Conservation (phyloP, 345 rosid genomes). For the Arabis alpina region DNA sequence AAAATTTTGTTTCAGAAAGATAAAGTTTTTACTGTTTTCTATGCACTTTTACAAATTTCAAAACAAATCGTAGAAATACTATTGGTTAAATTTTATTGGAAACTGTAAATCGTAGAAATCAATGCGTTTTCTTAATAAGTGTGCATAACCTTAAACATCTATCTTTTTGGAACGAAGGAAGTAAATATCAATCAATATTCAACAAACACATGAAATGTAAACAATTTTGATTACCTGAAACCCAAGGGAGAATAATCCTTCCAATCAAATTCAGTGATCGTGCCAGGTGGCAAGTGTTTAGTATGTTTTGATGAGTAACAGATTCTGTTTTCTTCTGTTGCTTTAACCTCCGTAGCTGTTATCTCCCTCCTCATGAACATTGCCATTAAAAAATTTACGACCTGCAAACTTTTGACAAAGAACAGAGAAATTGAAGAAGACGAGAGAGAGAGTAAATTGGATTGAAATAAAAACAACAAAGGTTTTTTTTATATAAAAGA, state of each 20-base stretch:
- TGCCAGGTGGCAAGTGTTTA: conserved; percentile 39
- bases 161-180: no score
- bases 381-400: conserved; percentile 30
- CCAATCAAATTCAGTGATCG: conserved; percentile 49
- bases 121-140: no score
- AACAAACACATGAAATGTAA: not conserved
- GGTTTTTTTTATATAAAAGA: not conserved
- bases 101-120: no score
- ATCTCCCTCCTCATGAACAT: conserved; percentile 28
- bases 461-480: not conserved
- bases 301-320: conserved; percentile 36
- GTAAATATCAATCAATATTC: not conserved
- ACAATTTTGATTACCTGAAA: conserved; percentile 46
- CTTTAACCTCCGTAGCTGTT: conserved; percentile 38
- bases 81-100: no score
- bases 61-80: no score
- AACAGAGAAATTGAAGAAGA: conserved; percentile 7
- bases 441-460: conserved; percentile 9
- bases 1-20: no score
- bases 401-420: not conserved
- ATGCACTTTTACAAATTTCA: no score
- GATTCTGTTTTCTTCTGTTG: conserved; percentile 35
- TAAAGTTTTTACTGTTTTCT: no score
- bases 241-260: conserved; percentile 59
- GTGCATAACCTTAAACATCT: no score